Evolutionary conservation across 2,329 filamentous ascomycete genomes (phyloP).

Genomic region (Alternaria alternata): DNA sequence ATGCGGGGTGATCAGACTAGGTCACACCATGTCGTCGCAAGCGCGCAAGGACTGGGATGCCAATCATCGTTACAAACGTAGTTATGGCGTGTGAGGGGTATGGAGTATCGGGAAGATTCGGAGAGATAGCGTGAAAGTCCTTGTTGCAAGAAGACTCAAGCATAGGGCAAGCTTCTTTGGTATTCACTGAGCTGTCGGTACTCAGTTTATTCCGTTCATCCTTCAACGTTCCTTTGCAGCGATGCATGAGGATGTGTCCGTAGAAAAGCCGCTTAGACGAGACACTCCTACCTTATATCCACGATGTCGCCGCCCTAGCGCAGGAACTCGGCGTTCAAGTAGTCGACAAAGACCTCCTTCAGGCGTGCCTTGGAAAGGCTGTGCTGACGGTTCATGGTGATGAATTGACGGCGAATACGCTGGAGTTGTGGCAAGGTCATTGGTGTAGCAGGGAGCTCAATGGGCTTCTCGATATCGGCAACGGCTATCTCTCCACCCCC

Average conservation of each 20-base stretch:
- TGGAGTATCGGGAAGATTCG: slow-evolving; percentile 19
- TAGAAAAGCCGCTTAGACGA: slow-evolving; percentile 10
- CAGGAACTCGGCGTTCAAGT: slow-evolving; percentile 49
- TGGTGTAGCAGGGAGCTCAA: slow-evolving; percentile 72
- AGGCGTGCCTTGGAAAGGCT: slow-evolving; percentile 52
- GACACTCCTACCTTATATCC: slow-evolving; percentile 8
- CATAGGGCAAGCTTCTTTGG: neutral
- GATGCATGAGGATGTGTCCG: neutral
- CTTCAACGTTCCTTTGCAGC: neutral
- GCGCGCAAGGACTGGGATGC: slow-evolving; percentile 7
- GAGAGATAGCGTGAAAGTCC: neutral
- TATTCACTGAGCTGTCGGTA: neutral
- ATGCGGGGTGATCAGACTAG: slow-evolving; percentile 10
- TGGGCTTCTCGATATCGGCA: slow-evolving; percentile 61
- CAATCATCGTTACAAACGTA: neutral
- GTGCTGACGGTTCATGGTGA: slow-evolving; percentile 76
- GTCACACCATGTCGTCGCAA: slow-evolving; percentile 30
- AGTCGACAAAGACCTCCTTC: slow-evolving; percentile 51
- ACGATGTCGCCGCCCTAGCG: slow-evolving; percentile 27
- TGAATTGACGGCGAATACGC: slow-evolving; percentile 78
- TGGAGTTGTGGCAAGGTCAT: slow-evolving; percentile 79
- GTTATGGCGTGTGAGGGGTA: neutral
- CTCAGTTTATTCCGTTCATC: neutral
- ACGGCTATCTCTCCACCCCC: slow-evolving; percentile 67
- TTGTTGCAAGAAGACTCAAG: neutral